A percentile compares a stretch with the other conserved stretches of the same genome.
Conservation (phyloP, 1,284 basidiomycete species). For the Tylopilus orsonianus region DNA sequence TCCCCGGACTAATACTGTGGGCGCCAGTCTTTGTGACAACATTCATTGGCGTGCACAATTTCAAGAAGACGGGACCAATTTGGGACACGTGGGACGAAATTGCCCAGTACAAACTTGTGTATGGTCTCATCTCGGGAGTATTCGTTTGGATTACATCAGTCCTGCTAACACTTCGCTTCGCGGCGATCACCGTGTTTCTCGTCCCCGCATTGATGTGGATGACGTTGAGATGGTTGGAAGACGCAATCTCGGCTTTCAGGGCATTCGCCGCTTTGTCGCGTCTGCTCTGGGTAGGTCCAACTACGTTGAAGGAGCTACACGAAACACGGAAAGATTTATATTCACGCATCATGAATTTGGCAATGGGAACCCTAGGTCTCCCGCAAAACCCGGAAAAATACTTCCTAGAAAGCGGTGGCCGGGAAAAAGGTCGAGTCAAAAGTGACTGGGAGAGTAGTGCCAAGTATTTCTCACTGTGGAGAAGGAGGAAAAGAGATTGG, state of each 20-base stretch:
- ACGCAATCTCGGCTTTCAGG: constrained; percentile 73
- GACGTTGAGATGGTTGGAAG: constrained; percentile 82
- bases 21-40: constrained; percentile 70
- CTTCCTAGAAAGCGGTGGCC: constrained; percentile 55
- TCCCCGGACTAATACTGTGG: constrained; percentile 84
- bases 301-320: constrained; percentile 52
- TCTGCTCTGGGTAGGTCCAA: constrained; percentile 63
- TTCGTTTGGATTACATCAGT: constrained; percentile 59
- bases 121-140: constrained; percentile 71
- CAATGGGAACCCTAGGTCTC: constrained; percentile 58
- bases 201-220: constrained; percentile 84
- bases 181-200: constrained; percentile 50
- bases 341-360: constrained; percentile 61
- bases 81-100: constrained; percentile 86
- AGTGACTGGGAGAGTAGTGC: constrained; percentile 65
- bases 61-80: constrained; percentile 74
- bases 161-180: constrained; percentile 60
- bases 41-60: constrained; percentile 62
- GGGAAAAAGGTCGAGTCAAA: constrained; percentile 67
- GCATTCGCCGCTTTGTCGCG: constrained; percentile 63
- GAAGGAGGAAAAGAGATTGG: constrained; percentile 84
- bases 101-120: constrained; percentile 84
- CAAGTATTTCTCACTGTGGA: constrained; percentile 75
- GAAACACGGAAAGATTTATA: constrained; percentile 57
- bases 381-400: constrained; percentile 68